phyloP scores from a whole-genome alignment of 1,284 basidiomycete genomes.

The Fomitopsis betulina region DNA sequence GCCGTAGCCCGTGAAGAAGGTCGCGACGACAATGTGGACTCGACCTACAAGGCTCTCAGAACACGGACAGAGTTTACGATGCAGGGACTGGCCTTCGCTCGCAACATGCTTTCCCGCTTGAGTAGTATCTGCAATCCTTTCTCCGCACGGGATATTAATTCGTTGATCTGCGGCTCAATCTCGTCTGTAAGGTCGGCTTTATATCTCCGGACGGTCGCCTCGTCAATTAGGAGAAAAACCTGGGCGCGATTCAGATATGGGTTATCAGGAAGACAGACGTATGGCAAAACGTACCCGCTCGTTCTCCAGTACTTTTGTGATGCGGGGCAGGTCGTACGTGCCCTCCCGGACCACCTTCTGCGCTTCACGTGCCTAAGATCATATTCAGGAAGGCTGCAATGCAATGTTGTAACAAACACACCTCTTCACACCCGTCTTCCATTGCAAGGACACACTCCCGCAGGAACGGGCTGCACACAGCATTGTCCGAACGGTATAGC shows the following conservation, averaged over 20 bases:
- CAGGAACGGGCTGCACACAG: constrained; percentile 62
- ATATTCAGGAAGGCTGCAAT: background rate
- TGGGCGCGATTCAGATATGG: constrained; percentile 21
- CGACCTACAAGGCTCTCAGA: constrained; percentile 34
- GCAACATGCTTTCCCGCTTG: constrained; percentile 54
- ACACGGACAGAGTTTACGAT: too few relatives aligned
- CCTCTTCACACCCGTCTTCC: constrained; percentile 74
- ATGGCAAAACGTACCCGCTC: constrained; percentile 44
- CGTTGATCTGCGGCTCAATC: constrained; percentile 72
- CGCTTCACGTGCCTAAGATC: constrained; percentile 53
- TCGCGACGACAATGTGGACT: constrained; percentile 42
- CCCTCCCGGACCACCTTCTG: constrained; percentile 66
- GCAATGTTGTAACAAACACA: constrained; percentile 25
- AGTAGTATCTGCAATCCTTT: constrained; percentile 54
- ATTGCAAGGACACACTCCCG: constrained; percentile 69
- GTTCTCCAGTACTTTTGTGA: constrained; percentile 58
- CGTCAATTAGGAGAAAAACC: constrained; percentile 70
- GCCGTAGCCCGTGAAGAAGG: constrained; percentile 34
- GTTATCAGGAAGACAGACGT: background rate
- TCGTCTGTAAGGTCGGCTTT: constrained; percentile 70
- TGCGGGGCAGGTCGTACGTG: constrained; percentile 63
- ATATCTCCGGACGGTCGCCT: constrained; percentile 62
- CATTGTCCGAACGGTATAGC: constrained; percentile 54
- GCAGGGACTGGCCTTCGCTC: constrained; percentile 46
- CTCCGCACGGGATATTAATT: constrained; percentile 66